Conservation (phyloP, 805 yeast species). For the Soucietia sequanensis region DNA sequence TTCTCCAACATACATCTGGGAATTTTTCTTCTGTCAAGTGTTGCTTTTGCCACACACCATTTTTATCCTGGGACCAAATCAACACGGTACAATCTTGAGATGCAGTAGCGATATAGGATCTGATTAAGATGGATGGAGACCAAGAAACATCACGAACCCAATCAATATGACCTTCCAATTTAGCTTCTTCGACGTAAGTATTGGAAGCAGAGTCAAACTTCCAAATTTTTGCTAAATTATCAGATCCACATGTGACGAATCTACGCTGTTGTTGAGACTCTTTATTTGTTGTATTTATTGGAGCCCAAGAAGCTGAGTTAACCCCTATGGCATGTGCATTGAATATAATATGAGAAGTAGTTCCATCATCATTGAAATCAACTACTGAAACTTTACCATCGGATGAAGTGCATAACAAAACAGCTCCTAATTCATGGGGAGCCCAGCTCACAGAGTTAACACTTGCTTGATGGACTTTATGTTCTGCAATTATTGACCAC, state of each 20-base stretch:
- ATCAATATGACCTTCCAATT: conserved; percentile 87
- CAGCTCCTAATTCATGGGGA: conserved; percentile 94
- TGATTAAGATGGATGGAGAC: conserved; percentile 88
- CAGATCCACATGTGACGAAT: conserved; percentile 94
- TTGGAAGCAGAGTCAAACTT: conserved; percentile 53
- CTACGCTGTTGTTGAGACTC: conserved; percentile 52
- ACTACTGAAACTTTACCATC: conserved; percentile 91
- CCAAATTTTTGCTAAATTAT: conserved; percentile 93
- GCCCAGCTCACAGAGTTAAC: conserved; percentile 97
- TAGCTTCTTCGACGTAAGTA: conserved; percentile 69
- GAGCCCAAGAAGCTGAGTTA: conserved; percentile 95
- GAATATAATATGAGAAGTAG: conserved; percentile 59
- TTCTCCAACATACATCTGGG: conserved; percentile 98
- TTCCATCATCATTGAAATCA: conserved; percentile 88
- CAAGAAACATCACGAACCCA: conserved; percentile 99
- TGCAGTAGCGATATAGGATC: conserved; percentile 91
- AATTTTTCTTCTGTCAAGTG: conserved; percentile 74
- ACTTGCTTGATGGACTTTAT: conserved; percentile 86
- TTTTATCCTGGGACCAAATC: conserved; percentile 85
- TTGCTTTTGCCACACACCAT: conserved; percentile 77
- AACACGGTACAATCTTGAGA: conserved; percentile 95
- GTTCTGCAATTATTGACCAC: conserved; percentile 87
- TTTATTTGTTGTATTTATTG: conserved; percentile 40
- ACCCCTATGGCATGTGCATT: conserved; percentile 93
- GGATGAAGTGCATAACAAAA: conserved; percentile 83